Conservation (phyloP, 1,139 yeast species). For the Hemisphaericaspora xylanilytica region DNA sequence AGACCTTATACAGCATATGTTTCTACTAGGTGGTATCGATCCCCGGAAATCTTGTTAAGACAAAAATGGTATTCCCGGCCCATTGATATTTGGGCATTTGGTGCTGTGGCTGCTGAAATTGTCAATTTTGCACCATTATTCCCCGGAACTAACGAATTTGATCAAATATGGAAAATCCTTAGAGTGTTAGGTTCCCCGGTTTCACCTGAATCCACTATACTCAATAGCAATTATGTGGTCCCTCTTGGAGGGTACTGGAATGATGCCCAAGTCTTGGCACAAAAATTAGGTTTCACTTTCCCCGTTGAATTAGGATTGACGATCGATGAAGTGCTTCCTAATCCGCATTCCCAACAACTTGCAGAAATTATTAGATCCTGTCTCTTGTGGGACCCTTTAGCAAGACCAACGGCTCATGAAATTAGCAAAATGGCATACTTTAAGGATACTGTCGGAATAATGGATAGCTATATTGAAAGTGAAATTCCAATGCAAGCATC, state of each 20-base stretch:
- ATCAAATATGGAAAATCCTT: constrained; percentile 69
- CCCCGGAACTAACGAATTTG: constrained; percentile 78
- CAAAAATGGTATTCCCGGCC: constrained; percentile 67
- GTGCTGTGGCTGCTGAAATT: constrained; percentile 78
- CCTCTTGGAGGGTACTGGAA: constrained; percentile 72
- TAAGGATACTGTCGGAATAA: constrained; percentile 28
- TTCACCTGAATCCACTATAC: constrained; percentile 7
- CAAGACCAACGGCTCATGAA: constrained; percentile 47
- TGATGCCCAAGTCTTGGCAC: constrained; percentile 52
- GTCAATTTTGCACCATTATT: constrained; percentile 76
- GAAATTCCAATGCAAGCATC: constrained; percentile 7
- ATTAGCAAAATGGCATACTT: constrained; percentile 55
- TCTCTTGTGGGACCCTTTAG: constrained; percentile 63
- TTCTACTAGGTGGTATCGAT: constrained; percentile 93
- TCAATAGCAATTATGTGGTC: constrained; percentile 17
- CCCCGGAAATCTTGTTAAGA: constrained; percentile 85
- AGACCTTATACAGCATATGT: constrained; percentile 76
- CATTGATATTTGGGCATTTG: constrained; percentile 94
- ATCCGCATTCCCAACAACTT: constrained; percentile 27
- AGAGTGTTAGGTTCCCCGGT: constrained; percentile 71
- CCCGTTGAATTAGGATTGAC: constrained; percentile 41
- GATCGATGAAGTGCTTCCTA: constrained; percentile 27
- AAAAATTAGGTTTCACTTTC: constrained; percentile 49
- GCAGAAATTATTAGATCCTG: constrained; percentile 55
- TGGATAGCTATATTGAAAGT: constrained; percentile 11